Evolutionary conservation across 2,329 filamentous ascomycete species (phyloP), one percentile per base, ranked within the genome.

Genomic region (Didymella arachidicola): DNA sequence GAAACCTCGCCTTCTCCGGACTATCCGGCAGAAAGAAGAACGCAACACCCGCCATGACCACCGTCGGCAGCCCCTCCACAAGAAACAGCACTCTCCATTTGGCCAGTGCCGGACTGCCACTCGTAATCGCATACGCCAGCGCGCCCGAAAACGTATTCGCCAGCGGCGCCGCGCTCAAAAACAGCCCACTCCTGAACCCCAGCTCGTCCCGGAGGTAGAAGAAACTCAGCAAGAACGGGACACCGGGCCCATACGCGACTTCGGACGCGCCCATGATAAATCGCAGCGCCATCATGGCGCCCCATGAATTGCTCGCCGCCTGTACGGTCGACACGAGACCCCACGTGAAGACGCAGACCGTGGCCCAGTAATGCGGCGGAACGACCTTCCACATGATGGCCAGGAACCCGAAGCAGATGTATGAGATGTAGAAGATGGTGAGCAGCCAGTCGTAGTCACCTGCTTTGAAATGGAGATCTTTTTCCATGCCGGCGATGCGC

Each of bases 131-230:
- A 59, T 75, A 77, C 10, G 75, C 75, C 10, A 89, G 78, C 3
- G 86, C 87, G 2, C 88, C 88, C 0, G 92, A 91, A 72, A 96
- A 93, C 1, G 88, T 89, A 41, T 91, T 95, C 1, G 92, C 92
- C 4, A 96, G 82, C 1, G 88, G 87, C 0, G 87, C 87, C 3
- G 78, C 78, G 11, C 71, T 71, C 25, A 80, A 60, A 61, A 87
- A 88, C 22, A 87, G 70, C 2, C 84, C 85, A 50, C 81, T 82
- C 3, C 85, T 78, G 29, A 86, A 77, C 30, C 85, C 85, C 12
- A 87, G 74, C 63, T 85, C 83, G 34, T 84, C 78, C 14, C 86
- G 78, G 7, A 84, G 79, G 66, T 88, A 89, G 76, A 87, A 86
- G 71, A 86, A 86, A 0, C 81, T 83, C 0, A 86, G 72, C 14